phyloP scores from a whole-genome alignment of 1,284 basidiomycete species.

The Agroathelia rolfsii region DNA sequence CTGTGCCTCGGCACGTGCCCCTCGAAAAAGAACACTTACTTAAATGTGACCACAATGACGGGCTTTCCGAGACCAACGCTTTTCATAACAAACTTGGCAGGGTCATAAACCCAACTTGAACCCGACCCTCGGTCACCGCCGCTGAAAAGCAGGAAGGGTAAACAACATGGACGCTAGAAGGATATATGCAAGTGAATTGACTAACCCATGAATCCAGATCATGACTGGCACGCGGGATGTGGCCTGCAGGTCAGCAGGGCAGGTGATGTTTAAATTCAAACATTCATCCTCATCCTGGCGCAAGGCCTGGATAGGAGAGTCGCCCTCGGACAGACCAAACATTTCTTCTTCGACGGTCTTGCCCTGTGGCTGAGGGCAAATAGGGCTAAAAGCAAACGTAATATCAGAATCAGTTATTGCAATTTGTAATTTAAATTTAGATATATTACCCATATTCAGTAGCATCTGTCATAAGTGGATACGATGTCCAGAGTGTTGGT shows the following conservation, averaged over 20 bases:
- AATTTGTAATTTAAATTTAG: no score
- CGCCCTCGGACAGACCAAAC: conserved; percentile 46
- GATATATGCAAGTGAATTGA: conserved; percentile 9
- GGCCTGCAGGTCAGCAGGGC: conserved; percentile 42
- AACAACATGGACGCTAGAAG: conserved; percentile 8
- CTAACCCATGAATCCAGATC: conserved; percentile 72
- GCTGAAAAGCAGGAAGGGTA: conserved; percentile 28
- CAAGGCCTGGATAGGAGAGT: conserved; percentile 43
- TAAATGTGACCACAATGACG: conserved; percentile 62
- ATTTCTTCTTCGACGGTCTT: conserved; percentile 47
- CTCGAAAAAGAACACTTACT: conserved; percentile 34
- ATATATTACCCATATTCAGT: conserved; percentile 54
- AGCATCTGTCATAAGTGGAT: conserved; percentile 48
- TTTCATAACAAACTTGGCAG: conserved; percentile 55
- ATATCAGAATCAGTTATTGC: conserved; percentile 4
- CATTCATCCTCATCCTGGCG: conserved; percentile 67
- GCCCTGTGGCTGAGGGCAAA: conserved; percentile 55
- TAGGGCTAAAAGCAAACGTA: conserved; percentile 36
- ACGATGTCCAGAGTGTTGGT: conserved; percentile 47
- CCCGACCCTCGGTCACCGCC: conserved; percentile 63
- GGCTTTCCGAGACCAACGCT: conserved; percentile 53
- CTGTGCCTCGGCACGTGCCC: conserved; percentile 11
- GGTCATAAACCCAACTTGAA: conserved; percentile 67
- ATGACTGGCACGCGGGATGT: conserved; percentile 57
- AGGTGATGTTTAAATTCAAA: conserved; percentile 68